Percentiles rank a stretch among this genome's conserved stretches.
Evolutionary conservation across 169 alveolate species (phyloP).

Genomic region (Perkinsus olseni): DNA sequence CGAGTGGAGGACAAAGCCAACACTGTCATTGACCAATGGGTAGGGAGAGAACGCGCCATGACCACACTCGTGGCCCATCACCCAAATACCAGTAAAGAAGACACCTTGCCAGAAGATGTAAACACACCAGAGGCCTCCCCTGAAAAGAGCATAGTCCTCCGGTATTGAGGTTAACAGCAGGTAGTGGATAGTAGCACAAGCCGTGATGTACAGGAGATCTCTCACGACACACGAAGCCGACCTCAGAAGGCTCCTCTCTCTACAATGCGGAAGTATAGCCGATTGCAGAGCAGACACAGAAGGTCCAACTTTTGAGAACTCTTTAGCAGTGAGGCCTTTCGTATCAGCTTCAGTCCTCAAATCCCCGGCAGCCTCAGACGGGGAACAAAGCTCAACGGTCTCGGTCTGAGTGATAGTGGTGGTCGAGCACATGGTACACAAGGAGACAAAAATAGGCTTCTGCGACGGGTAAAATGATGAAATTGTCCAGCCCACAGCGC

Average conservation of each 20-base stretch:
- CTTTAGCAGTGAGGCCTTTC: neutral
- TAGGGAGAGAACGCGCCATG: slow-evolving; percentile 45
- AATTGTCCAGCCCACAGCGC: no score
- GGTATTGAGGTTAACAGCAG: neutral
- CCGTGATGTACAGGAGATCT: neutral
- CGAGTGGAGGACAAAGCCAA: slow-evolving; percentile 43
- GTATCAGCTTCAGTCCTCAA: neutral
- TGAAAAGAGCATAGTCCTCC: neutral
- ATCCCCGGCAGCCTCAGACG: neutral
- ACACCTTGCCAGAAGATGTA: neutral
- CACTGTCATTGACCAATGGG: slow-evolving; percentile 29
- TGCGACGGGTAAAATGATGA: no score
- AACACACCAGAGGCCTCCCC: neutral
- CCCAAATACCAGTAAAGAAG: slow-evolving; percentile 42
- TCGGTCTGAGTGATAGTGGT: no score
- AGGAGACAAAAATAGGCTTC: no score
- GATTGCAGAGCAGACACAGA: neutral
- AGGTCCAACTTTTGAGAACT: neutral
- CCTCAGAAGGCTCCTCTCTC: neutral
- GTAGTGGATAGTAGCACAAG: neutral
- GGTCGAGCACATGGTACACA: no score
- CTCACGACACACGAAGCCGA: neutral
- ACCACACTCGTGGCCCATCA: slow-evolving; percentile 54
- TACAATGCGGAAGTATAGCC: neutral
- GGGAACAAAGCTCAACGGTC: no score